Base-by-base conservation (phyloP, 2,329 filamentous ascomycete species). In the Fusarium newnesense region DNA sequence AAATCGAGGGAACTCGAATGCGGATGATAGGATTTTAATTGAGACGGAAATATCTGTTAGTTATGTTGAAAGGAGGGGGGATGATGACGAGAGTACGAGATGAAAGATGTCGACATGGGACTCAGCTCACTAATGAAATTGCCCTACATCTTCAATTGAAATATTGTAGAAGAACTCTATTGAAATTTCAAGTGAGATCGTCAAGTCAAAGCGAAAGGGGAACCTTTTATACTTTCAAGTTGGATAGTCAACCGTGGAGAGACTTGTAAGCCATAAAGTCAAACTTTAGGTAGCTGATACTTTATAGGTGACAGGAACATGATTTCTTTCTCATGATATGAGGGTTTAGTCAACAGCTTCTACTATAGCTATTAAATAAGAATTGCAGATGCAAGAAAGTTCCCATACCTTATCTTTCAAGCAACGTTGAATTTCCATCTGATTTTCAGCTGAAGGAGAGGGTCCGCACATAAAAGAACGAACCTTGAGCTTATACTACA, bases 11-110 rank as follows among this genome's bases (percentile, higher is more conserved):
- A n/a, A 36, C 2, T n/a, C 53, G 8, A 24, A 18, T 2, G 46
- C 46, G 3, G 65, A 69, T 6, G 65, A 65, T 32, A 47, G 60
- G 8, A 57, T 43, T 15, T 18, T 59, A 7, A 47, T 50, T 1
- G 43, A 40, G 39, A 39, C 30, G 18, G 65, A 39, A 36, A 65
- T 69, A 69, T 64, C 52, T 1, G 59, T 69, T 3, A 49, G 15
- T 24, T 69, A 16, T 43, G 19, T 69, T 19, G 65, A 69, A n/a
- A 43, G 59, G 28, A 64, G 40, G 26, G 34, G 53, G 6, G 26
- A 62, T 32, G 34, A 64, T 9, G 6, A 37, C 28, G 64, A 57
- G 2, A 52, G 30, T 7, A 58, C n/a, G 4, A n/a, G 28, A 36
- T 28, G 9, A 24, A 30, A 9, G 16, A 8, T 34, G 24, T 30